Conservation (phyloP, 768 basidiomycete genomes). For the Jaapia argillacea region DNA sequence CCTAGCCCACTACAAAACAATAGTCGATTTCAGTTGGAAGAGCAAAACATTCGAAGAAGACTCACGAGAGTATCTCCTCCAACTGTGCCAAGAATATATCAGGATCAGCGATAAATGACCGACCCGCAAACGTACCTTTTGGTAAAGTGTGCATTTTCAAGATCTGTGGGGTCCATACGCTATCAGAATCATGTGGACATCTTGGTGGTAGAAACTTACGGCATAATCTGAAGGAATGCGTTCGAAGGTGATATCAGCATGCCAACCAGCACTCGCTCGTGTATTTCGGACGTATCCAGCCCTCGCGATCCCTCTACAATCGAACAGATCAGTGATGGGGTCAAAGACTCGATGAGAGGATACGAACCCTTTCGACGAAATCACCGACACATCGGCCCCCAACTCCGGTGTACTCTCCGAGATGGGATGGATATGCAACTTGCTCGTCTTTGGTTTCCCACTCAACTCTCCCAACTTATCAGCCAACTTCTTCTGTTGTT, state of each 20-base stretch:
- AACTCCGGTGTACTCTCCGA: constrained; percentile 38
- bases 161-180: constrained; percentile 10
- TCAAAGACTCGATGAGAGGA: background rate
- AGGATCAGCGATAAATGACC: background rate
- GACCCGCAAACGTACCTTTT: constrained; percentile 1
- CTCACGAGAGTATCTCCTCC: constrained; percentile 30
- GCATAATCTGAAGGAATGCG: constrained; percentile 50
- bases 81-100: constrained; percentile 5
- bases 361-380: constrained; percentile 31
- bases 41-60: too few species aligned
- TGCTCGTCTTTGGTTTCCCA: constrained; percentile 36
- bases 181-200: background rate
- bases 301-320: constrained; percentile 26
- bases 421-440: constrained; percentile 47
- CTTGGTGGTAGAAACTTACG: constrained; percentile 12
- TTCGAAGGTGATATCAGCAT: constrained; percentile 55
- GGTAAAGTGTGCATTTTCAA: constrained; percentile 25
- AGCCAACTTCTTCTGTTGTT: constrained; percentile 41
- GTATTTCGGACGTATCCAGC: constrained; percentile 20
- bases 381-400: constrained; percentile 43
- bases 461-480: constrained; percentile 36
- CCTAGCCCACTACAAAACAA: too few species aligned
- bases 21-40: too few species aligned
- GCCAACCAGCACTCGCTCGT: constrained; percentile 39
- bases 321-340: background rate